A percentile compares a stretch with the other conserved stretches of the same genome.
Evolutionary conservation across 306 rosid genomes (phyloP).

Genomic region (Sicyos edulis): DNA sequence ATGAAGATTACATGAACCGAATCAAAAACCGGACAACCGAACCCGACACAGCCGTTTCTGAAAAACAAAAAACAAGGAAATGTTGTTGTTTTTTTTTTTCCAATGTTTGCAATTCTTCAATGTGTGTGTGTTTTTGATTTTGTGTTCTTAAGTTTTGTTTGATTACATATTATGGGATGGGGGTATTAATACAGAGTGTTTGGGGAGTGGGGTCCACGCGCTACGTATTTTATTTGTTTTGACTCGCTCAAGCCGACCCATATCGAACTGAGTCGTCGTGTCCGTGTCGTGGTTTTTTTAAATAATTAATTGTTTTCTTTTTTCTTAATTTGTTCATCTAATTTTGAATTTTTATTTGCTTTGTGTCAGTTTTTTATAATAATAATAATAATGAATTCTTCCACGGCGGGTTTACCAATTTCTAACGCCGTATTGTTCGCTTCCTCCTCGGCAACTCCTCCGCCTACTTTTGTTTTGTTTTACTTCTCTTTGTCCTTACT

Average conservation of each 20-base stretch:
- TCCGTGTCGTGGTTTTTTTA: neutral
- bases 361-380: neutral
- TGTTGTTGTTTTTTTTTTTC: too few relatives aligned
- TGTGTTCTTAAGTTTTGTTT: too few relatives aligned
- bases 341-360: neutral
- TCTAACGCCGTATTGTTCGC: too few relatives aligned
- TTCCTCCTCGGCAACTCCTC: too few relatives aligned
- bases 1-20: neutral
- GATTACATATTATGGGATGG: too few relatives aligned
- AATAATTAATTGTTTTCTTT: too few relatives aligned
- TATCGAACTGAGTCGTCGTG: constrained; percentile 9
- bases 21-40: neutral
- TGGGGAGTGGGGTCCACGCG: constrained; percentile 52
- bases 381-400: too few relatives aligned
- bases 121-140: neutral
- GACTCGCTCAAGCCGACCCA: constrained; percentile 34
- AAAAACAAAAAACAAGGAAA: too few relatives aligned
- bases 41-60: constrained; percentile 9
- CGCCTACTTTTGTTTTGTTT: too few relatives aligned
- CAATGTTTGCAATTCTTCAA: neutral
- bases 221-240: constrained; percentile 19
- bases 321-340: neutral
- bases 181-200: neutral
- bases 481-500: too few relatives aligned
- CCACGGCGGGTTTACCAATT: too few relatives aligned